Conservation (phyloP, 2,329 filamentous ascomycete species). For the Monilinia vaccinii-corymbosi region DNA sequence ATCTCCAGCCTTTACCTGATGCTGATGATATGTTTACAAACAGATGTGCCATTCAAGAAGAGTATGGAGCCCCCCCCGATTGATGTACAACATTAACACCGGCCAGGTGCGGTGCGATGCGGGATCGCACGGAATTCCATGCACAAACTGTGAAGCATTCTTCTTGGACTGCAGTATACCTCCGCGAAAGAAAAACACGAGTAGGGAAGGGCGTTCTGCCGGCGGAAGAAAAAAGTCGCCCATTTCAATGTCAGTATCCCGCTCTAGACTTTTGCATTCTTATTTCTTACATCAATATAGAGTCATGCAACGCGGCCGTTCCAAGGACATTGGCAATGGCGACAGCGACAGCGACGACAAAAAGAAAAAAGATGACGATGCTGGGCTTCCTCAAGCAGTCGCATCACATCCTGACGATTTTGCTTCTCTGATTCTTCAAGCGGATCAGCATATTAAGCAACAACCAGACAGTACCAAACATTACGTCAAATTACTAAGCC, state of each 20-base stretch:
- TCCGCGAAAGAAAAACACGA: slow-evolving; percentile 89
- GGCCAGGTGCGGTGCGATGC: slow-evolving; percentile 90
- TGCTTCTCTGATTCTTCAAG: slow-evolving; percentile 67
- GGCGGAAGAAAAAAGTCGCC: slow-evolving; percentile 54
- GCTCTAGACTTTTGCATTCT: not conserved
- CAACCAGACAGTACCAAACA: slow-evolving; percentile 67
- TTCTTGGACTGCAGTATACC: slow-evolving; percentile 97
- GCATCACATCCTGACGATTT: slow-evolving; percentile 63
- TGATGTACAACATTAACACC: slow-evolving; percentile 13
- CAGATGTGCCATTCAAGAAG: slow-evolving; percentile 8
- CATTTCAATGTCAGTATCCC: slow-evolving; percentile 1
- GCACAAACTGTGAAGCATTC: slow-evolving; percentile 98
- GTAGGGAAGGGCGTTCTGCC: slow-evolving; percentile 43
- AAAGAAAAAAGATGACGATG: slow-evolving; percentile 37
- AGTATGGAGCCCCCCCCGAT: not conserved
- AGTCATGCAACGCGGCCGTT: not conserved
- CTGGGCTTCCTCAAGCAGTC: slow-evolving; percentile 32
- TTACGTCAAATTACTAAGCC: slow-evolving; percentile 89
- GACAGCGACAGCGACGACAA: slow-evolving; percentile 33
- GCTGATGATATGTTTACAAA: not conserved
- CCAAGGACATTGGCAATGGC: slow-evolving; percentile 34
- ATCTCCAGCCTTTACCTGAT: not conserved
- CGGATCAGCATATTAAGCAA: slow-evolving; percentile 60
- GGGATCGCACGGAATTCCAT: slow-evolving; percentile 88
- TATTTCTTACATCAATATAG: not conserved